Base-by-base conservation (phyloP, 345 rosid species). In the Triadica sebifera region DNA sequence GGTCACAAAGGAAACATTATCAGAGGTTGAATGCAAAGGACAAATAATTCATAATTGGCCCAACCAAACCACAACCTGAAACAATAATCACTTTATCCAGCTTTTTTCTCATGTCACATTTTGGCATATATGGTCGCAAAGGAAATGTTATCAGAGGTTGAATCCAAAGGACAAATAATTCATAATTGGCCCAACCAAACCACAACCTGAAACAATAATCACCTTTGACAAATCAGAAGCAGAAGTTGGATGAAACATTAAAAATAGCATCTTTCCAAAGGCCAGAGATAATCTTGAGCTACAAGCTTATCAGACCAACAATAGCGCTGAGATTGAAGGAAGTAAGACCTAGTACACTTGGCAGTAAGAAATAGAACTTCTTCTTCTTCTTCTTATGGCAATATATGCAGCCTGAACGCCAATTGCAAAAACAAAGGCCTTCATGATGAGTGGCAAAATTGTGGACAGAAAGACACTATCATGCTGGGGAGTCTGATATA, bases 31-130 rank as follows among this genome's bases (percentile, higher is more conserved):
- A 17, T 60, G 45, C 4, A 75, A 65, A 47, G 49, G 12, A 50
- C 43, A 68, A 38, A 59, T 11, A 59, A 34, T 65, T 38, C 10
- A 65, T 38, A 19, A 20, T 16, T 41, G 19, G 16, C 65, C 49
- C 13, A n/a, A 69, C 38, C n/a, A 24, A 43, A 52, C 11, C 52
- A 39, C 22, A 71, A 12, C 65, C 19, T 6, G 43, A 67, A 24
- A 22, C 45, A 43, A n/a, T 66, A 19, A 10, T 17, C 8, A 20
- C 17, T n/a, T n/a, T n/a, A 22, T 67, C 13, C 70, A 60, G 38
- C 25, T 41, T 78, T 65, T 62, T 65, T 39, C 12, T 70, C 50
- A 9, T 34, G 24, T 34, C 62, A 70, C 29, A 59, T 51, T 43
- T 57, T 25, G 29, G 12, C 47, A 74, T 50, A 46, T 38, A 72